A percentile compares a stretch with the other conserved stretches of the same genome.
Conservation (phyloP, 2,329 filamentous ascomycete species). For the Penicillium sp. region DNA sequence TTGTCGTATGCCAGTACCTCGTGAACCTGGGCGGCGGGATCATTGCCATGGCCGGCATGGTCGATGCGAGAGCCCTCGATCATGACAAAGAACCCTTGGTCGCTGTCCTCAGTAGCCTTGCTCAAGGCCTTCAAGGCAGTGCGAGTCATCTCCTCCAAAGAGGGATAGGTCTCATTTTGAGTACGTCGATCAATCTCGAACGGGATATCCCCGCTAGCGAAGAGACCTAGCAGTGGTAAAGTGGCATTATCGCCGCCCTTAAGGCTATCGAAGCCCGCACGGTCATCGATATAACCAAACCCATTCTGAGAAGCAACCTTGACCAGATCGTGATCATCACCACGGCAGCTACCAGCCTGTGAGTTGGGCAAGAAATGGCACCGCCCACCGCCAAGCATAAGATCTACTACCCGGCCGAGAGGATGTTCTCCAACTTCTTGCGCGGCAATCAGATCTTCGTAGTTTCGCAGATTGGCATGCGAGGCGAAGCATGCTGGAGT, state of each 20-base stretch:
- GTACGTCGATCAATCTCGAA: slow-evolving; percentile 88
- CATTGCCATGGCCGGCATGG: slow-evolving; percentile 85
- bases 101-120: slow-evolving; percentile 75
- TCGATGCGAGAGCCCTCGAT: slow-evolving; percentile 96
- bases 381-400: slow-evolving; percentile 88
- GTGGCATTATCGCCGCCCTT: slow-evolving; percentile 64
- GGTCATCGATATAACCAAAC: slow-evolving; percentile 74
- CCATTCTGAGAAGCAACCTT: slow-evolving; percentile 72
- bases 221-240: slow-evolving; percentile 83
- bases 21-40: slow-evolving; percentile 78
- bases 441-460: slow-evolving; percentile 87
- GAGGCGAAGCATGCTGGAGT: slow-evolving; percentile 94
- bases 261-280: slow-evolving; percentile 73
- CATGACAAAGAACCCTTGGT: slow-evolving; percentile 98
- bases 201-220: slow-evolving; percentile 79
- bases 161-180: slow-evolving; percentile 78
- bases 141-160: slow-evolving; percentile 84
- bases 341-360: slow-evolving; percentile 76
- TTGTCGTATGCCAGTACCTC: slow-evolving; percentile 96
- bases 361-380: slow-evolving; percentile 90
- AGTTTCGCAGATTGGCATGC: slow-evolving; percentile 74
- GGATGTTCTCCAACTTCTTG: slow-evolving; percentile 89
- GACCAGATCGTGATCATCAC: slow-evolving; percentile 74
- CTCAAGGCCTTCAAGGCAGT: slow-evolving; percentile 78
- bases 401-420: slow-evolving; percentile 80